These are phyloP conservation scores for Adansonia madagascariensis DNA, from an alignment of 441 rosid species.

Conservation along the genomic window DNA sequence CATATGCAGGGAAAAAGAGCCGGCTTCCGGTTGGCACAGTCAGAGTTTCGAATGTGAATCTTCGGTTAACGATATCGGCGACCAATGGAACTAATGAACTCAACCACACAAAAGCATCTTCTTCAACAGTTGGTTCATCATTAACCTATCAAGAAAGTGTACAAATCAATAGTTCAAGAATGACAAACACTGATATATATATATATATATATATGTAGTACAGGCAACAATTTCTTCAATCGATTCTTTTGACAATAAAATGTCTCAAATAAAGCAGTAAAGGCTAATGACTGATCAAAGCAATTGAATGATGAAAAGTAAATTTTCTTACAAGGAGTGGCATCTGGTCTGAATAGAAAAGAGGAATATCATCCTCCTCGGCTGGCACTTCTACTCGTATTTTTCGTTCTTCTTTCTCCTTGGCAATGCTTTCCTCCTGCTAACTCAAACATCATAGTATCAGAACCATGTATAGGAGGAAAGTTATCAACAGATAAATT, in stretches of 20 bases:
- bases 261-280: not conserved
- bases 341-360: slow-evolving; percentile 89
- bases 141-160: slow-evolving; percentile 54
- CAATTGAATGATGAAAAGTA: not conserved
- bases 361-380: slow-evolving; percentile 73
- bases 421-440: slow-evolving; percentile 57
- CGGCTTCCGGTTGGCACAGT: slow-evolving; percentile 70
- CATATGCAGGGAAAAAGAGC: slow-evolving; percentile 84
- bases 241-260: not conserved
- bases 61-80: slow-evolving; percentile 70
- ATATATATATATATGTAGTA: not conserved
- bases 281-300: not conserved
- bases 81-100: slow-evolving; percentile 68
- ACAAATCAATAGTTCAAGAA: not conserved
- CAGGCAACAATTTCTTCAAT: not conserved
- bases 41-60: slow-evolving; percentile 85
- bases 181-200: not conserved
- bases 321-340: slow-evolving; percentile 78
- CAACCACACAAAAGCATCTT: slow-evolving; percentile 87
- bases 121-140: slow-evolving; percentile 70
- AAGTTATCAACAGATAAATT: not conserved
- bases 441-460: slow-evolving; percentile 19
- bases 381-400: slow-evolving; percentile 34
- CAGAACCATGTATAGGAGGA: not conserved
- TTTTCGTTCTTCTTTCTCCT: slow-evolving; percentile 69